phyloP scores from a whole-genome alignment of 495 filamentous ascomycete species.

The Elasticomyces elasticus region DNA sequence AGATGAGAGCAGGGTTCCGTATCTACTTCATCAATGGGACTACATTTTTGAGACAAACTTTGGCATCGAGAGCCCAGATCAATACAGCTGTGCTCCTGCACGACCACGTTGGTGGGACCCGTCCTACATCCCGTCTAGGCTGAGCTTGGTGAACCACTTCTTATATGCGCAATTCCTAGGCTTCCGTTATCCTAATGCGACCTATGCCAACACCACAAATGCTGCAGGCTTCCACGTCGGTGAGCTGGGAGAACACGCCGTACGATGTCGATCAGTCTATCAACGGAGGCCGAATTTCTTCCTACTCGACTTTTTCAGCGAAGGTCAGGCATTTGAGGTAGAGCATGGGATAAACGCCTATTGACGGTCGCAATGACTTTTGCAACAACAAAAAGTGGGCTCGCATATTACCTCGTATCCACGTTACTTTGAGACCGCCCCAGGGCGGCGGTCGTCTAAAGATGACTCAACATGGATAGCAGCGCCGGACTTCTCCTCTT shows the following conservation, averaged over 20 bases:
- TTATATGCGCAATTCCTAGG: constrained; percentile 15
- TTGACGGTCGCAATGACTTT: not conserved
- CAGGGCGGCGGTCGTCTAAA: not conserved
- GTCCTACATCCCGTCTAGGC: constrained; percentile 2
- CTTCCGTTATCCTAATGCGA: constrained; percentile 14
- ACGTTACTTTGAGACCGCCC: too few species aligned
- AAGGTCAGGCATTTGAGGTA: constrained; percentile 13
- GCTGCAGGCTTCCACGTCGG: constrained; percentile 9
- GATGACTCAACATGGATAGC: not conserved
- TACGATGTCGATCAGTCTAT: constrained; percentile 3
- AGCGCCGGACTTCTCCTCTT: not conserved
- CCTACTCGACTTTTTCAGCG: constrained; percentile 18
- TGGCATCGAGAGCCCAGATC: constrained; percentile 5
- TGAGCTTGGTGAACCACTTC: constrained; percentile 17
- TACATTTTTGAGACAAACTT: constrained; percentile 19
- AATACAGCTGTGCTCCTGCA: constrained; percentile 6
- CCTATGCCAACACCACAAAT: constrained; percentile 7
- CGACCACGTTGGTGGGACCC: constrained; percentile 3
- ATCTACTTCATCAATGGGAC: constrained; percentile 8
- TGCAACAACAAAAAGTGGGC: too few species aligned
- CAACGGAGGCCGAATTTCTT: constrained; percentile 15
- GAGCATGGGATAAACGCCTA: constrained; percentile 16
- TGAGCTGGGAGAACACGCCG: constrained; percentile 13
- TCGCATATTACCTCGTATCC: too few species aligned
- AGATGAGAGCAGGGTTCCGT: constrained; percentile 3